Conservation (phyloP, 805 yeast genomes). For the Ogataea trehaloabstinens region DNA sequence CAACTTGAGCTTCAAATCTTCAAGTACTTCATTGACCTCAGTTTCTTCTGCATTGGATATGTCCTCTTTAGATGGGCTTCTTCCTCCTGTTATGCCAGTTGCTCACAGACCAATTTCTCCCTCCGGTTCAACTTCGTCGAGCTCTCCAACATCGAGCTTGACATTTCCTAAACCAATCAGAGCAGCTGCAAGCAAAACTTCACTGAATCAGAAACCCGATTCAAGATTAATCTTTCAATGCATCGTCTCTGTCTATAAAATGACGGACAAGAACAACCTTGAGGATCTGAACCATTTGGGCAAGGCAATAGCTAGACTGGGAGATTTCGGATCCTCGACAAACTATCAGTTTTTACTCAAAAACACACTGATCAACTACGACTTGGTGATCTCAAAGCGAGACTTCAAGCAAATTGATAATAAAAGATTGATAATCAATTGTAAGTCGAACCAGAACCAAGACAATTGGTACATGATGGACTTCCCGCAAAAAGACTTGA, state of each 20-base stretch:
- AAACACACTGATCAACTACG: conserved; percentile 11
- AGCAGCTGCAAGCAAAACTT: neutral
- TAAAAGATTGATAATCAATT: conserved; percentile 9
- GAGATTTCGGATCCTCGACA: conserved; percentile 11
- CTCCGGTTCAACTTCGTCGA: conserved; percentile 4
- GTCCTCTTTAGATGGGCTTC: neutral
- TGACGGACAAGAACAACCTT: conserved; percentile 1
- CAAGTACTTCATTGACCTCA: conserved; percentile 15
- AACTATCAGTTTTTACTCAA: conserved; percentile 13
- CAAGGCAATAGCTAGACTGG: conserved; percentile 14
- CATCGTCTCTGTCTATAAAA: conserved; percentile 7
- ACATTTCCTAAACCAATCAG: conserved; percentile 7
- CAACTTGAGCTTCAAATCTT: conserved; percentile 16
- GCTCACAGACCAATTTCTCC: conserved; percentile 3
- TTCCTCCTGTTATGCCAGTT: conserved; percentile 8
- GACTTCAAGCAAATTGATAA: conserved; percentile 10
- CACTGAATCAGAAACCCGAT: conserved; percentile 3
- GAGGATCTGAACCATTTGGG: conserved; percentile 2
- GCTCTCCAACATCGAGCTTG: conserved; percentile 4
- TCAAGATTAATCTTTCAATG: conserved; percentile 13
- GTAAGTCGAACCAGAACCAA: conserved; percentile 14
- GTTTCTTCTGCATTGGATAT: conserved; percentile 1
- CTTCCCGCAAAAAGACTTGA: conserved; percentile 5
- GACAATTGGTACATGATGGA: conserved; percentile 13
- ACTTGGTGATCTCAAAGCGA: conserved; percentile 9